Conservation (phyloP, 2,329 filamentous ascomycete genomes). For the Colletotrichum sp. region DNA sequence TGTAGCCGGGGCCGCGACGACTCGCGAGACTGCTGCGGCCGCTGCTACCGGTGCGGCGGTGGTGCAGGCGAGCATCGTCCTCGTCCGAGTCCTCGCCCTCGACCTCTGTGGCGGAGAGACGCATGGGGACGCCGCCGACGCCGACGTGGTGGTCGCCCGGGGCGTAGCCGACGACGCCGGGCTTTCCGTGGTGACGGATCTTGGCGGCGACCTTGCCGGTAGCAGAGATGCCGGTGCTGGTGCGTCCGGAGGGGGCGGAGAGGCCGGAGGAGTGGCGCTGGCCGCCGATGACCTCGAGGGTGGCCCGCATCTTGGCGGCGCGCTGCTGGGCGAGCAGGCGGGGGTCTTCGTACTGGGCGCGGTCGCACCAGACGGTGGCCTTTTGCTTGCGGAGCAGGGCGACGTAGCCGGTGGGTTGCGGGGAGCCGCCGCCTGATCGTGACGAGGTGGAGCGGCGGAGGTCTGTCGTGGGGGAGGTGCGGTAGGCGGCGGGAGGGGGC, state of each 20-base stretch:
- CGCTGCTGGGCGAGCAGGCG: slow-evolving; percentile 81
- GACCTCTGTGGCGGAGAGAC: slow-evolving; percentile 93
- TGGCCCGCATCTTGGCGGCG: slow-evolving; percentile 85
- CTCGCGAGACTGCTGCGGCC: slow-evolving; percentile 69
- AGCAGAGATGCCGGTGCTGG: slow-evolving; percentile 66
- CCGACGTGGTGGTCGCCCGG: slow-evolving; percentile 77
- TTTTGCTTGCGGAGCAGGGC: slow-evolving; percentile 97
- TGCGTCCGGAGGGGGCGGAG: slow-evolving; percentile 51
- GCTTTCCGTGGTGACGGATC: slow-evolving; percentile 86
- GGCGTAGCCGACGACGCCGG: slow-evolving; percentile 78
- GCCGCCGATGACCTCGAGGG: slow-evolving; percentile 79
- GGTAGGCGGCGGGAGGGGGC: slow-evolving; percentile 62
- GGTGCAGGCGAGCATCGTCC: slow-evolving; percentile 66
- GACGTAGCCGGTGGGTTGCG: slow-evolving; percentile 79
- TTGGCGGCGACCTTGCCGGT: slow-evolving; percentile 77
- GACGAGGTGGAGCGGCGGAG: slow-evolving; percentile 81
- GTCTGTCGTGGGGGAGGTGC: slow-evolving; percentile 60
- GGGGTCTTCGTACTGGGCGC: slow-evolving; percentile 90
- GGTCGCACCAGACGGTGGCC: slow-evolving; percentile 97
- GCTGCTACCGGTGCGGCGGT: slow-evolving; percentile 77
- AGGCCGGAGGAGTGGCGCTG: slow-evolving; percentile 50
- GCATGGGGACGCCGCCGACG: slow-evolving; percentile 83
- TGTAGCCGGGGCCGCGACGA: slow-evolving; percentile 53
- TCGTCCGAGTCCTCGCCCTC: slow-evolving; percentile 86
- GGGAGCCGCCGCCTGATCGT: slow-evolving; percentile 63